Conservation (phyloP, 2,329 filamentous ascomycete species). For the Aspergillus fructus region DNA sequence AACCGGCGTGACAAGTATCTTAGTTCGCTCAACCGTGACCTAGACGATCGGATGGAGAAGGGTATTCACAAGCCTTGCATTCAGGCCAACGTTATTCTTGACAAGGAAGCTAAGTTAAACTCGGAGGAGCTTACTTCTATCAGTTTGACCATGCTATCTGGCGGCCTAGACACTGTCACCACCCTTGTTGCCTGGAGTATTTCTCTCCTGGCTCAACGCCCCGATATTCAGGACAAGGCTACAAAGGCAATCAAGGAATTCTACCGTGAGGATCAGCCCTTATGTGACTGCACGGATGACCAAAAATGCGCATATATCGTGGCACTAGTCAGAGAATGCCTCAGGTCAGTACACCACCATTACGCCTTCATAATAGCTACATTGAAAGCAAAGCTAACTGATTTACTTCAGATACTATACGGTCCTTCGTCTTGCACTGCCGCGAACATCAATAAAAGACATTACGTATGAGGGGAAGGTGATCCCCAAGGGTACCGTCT, state of each 20-base stretch:
- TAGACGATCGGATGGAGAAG: conserved; percentile 61
- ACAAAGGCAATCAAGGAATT: conserved; percentile 56
- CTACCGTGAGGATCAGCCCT: conserved; percentile 52
- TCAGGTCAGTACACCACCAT: conserved; percentile 42
- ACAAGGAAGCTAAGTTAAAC: conserved; percentile 63
- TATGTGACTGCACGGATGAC: conserved; percentile 63
- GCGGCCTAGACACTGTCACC: conserved; percentile 66
- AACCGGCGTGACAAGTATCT: conserved; percentile 62
- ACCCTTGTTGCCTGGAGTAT: conserved; percentile 67
- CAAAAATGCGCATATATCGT: conserved; percentile 63
- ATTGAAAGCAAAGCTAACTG: background rate
- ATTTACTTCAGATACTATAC: conserved; percentile 53
- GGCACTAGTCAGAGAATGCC: conserved; percentile 62
- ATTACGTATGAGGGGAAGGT: conserved; percentile 57
- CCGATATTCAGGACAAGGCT: conserved; percentile 63
- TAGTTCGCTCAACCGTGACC: conserved; percentile 54
- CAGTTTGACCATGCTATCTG: conserved; percentile 67
- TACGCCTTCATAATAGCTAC: background rate
- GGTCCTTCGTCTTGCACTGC: conserved; percentile 62
- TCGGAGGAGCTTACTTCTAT: conserved; percentile 64
- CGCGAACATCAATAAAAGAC: conserved; percentile 61
- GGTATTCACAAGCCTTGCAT: conserved; percentile 65
- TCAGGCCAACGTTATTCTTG: conserved; percentile 65
- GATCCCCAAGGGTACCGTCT: conserved; percentile 62
- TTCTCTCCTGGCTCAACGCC: conserved; percentile 57